phyloP scores from a whole-genome alignment of 2,329 filamentous ascomycete species.

The Penicillium oxalicum region DNA sequence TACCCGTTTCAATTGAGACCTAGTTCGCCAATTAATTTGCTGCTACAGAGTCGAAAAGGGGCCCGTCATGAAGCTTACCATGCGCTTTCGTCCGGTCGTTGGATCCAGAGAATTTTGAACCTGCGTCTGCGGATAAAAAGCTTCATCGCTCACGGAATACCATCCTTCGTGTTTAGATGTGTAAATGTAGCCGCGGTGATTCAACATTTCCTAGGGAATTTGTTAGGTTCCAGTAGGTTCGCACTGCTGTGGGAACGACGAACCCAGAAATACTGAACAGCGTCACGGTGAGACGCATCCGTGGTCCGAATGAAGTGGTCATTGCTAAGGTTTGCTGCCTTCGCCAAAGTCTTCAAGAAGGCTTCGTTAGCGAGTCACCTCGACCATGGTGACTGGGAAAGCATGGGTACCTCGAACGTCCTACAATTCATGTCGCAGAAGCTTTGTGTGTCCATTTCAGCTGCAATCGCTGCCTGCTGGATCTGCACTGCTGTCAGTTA shows the following conservation, averaged over 20 bases:
- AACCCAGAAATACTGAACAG: conserved; percentile 85
- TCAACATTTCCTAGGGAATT: conserved; percentile 54
- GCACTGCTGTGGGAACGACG: conserved; percentile 3
- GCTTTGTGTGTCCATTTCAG: conserved; percentile 66
- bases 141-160: conserved; percentile 96
- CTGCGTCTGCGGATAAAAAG: conserved; percentile 76
- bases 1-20: conserved; percentile 77
- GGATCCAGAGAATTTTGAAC: conserved; percentile 71
- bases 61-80: conserved; percentile 44
- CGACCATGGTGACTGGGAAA: neutral
- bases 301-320: conserved; percentile 93
- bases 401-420: conserved; percentile 59
- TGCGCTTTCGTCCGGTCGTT: conserved; percentile 72
- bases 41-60: neutral
- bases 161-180: conserved; percentile 82
- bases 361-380: neutral
- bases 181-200: conserved; percentile 73
- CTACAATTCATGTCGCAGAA: conserved; percentile 82
- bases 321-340: conserved; percentile 62
- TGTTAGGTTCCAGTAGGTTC: conserved; percentile 6
- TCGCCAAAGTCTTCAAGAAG: conserved; percentile 55
- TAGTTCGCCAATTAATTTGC: conserved; percentile 22
- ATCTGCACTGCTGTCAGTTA: conserved; percentile 46
- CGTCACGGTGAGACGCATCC: conserved; percentile 70
- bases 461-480: conserved; percentile 72